Evolutionary conservation across 2,329 filamentous ascomycete species (phyloP), one percentile per base, ranked within the genome.

Genomic region (Rutstroemia sp.): DNA sequence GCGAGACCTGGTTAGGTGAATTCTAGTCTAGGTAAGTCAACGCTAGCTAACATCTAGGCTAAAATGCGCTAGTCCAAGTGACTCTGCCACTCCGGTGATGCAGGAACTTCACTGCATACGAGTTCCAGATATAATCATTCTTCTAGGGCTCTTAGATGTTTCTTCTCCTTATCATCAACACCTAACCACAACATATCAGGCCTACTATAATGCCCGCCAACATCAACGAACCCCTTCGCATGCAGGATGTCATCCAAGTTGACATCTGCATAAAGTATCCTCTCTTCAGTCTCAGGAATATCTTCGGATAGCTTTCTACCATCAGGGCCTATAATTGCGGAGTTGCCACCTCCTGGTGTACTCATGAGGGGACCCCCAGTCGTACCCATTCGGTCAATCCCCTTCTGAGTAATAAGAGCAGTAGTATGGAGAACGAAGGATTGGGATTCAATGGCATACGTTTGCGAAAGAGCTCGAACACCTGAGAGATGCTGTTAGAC

Each of bases 381-480:
- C 8, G 27, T 52, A 12, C 16, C 9, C 37, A 37, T 34, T 37
- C 16, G 25, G 3, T 46, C n/a, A 16, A 25, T 46, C 4, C 39
- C 53, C 17, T 39, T 38, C 17, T 38, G 71, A 9, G 75, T 78
- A 25, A 82, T 73, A 9, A 76, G 72, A 64, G 82, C 77, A 65
- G 78, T 80, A 0, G 79, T 77, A 0, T 78, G 78, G 12, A 82
- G 71, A 0, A 77, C 77, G 71, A 76, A 83, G 0, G 78, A 74
- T 2, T 76, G 78, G 1, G 78, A 81, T 68, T 83, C 79, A 54
- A 80, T 77, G 25, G 79, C 79, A 57, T 82, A 82, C 3, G 74
- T 76, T 16, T 78, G 78, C 4, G 78, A 79, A 2, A 82, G 76
- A 6, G 77, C 70, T 4, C 80, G 73, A 72, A 21, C 19, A 10